These are phyloP conservation scores for Babesia ovis DNA, from an alignment of 169 alveolate species.

Conservation along the genomic window DNA sequence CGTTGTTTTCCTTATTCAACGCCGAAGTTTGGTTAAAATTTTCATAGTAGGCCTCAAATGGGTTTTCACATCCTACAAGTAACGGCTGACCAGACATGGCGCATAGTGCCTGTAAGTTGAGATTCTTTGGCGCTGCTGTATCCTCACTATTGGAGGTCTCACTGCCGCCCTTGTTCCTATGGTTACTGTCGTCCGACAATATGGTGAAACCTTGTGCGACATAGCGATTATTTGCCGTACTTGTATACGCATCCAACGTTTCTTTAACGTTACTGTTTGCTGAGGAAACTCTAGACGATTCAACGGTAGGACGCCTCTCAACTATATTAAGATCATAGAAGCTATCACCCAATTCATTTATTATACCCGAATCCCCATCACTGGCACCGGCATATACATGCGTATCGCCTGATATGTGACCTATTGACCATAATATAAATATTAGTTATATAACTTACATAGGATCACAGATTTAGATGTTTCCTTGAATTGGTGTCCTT, in stretches of 20 bases:
- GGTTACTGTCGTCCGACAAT: neutral
- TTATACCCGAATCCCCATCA: neutral
- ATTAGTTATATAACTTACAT: constrained; percentile 19
- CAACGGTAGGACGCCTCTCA: constrained; percentile 3
- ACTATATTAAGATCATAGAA: constrained; percentile 34
- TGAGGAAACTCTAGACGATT: neutral
- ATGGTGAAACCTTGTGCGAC: constrained; percentile 8
- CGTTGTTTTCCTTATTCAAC: neutral
- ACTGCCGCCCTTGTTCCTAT: neutral
- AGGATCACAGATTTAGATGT: neutral
- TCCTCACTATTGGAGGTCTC: neutral
- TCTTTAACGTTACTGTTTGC: neutral
- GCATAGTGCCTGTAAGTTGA: neutral
- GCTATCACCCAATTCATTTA: constrained; percentile 29
- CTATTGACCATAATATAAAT: neutral
- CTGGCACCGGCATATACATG: too few relatives aligned
- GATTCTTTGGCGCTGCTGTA: neutral
- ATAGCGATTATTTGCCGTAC: neutral
- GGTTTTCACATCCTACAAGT: neutral
- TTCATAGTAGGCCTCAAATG: constrained; percentile 33
- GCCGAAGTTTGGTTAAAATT: neutral
- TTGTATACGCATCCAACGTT: constrained; percentile 6
- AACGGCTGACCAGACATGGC: constrained; percentile 2
- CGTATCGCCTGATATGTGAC: constrained; percentile 11
- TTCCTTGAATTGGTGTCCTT: constrained; percentile 7